phyloP scores from a whole-genome alignment of 192 early-diverging fungal species.

The Coemansia erecta region DNA sequence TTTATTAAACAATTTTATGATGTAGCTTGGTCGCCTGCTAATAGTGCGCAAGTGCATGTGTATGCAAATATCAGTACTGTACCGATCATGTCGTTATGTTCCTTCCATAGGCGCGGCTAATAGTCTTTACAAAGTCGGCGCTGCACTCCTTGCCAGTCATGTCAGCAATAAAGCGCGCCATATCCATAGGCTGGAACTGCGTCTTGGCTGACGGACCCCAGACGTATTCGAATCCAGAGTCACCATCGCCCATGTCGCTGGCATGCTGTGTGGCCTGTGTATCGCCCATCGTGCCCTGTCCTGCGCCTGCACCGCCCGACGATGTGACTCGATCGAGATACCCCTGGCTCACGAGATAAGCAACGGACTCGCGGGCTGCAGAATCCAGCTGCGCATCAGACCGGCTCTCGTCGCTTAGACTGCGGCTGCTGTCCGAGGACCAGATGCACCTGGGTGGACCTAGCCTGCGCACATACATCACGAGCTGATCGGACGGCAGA shows the following conservation, averaged over 20 bases:
- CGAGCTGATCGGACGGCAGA: constrained; percentile 38
- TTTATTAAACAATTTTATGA: too few species aligned
- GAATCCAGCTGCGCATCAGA: constrained; percentile 41
- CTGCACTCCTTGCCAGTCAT: constrained; percentile 42
- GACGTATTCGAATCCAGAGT: constrained; percentile 25
- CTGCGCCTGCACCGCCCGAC: neutral
- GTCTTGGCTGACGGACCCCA: constrained; percentile 47
- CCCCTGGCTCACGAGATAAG: constrained; percentile 19
- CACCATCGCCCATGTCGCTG: constrained; percentile 6
- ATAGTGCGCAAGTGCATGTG: too few species aligned
- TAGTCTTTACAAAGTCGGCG: constrained; percentile 33
- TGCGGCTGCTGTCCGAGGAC: neutral
- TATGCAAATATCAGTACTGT: too few species aligned
- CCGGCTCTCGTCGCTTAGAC: neutral
- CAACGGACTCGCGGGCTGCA: constrained; percentile 29
- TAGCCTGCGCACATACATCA: constrained; percentile 43
- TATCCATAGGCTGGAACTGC: constrained; percentile 42
- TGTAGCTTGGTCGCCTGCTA: too few species aligned
- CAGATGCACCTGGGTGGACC: constrained; percentile 33
- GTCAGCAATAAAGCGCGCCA: constrained; percentile 45
- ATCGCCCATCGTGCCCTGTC: neutral
- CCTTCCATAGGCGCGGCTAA: constrained; percentile 44
- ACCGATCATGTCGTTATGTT: constrained; percentile 7
- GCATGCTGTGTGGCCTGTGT: constrained; percentile 39
- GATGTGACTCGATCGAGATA: constrained; percentile 31